phyloP scores from a whole-genome alignment of 257 asterid species.

The Capsicum rhomboideum region DNA sequence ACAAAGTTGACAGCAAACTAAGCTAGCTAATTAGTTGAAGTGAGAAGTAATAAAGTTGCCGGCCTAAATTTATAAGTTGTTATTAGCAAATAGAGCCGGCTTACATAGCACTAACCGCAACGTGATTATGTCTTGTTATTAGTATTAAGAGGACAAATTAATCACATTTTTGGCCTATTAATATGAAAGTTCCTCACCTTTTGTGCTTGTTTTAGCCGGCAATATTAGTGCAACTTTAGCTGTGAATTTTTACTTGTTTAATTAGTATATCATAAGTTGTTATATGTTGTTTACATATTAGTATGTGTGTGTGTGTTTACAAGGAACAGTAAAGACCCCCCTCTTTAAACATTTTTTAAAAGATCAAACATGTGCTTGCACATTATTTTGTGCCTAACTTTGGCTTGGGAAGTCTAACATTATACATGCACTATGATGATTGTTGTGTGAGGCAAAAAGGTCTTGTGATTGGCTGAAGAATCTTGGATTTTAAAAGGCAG shows the following conservation, averaged over 20 bases:
- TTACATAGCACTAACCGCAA: slow-evolving; percentile 26
- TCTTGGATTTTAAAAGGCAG: slow-evolving; percentile 8
- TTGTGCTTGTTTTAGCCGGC: slow-evolving; percentile 34
- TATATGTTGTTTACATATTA: neutral
- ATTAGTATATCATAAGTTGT: neutral
- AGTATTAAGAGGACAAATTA: slow-evolving; percentile 4
- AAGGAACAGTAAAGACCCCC: neutral
- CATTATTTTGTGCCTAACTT: slow-evolving; percentile 31
- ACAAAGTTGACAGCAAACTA: neutral
- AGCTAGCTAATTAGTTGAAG: neutral
- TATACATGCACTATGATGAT: slow-evolving; percentile 15
- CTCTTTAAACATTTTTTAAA: neutral
- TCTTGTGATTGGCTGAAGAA: slow-evolving; percentile 29
- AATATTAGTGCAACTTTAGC: slow-evolving; percentile 11
- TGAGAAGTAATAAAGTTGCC: neutral
- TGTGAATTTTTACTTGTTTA: neutral
- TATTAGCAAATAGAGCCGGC: too few species aligned
- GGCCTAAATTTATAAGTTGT: slow-evolving; percentile 5
- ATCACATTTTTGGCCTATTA: neutral
- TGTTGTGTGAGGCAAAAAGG: slow-evolving; percentile 3
- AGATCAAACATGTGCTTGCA: slow-evolving; percentile 50
- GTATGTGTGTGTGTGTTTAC: neutral
- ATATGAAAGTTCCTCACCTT: neutral
- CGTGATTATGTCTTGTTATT: slow-evolving; percentile 21
- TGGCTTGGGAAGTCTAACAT: slow-evolving; percentile 21